Percentiles rank a stretch among this genome's conserved stretches.
These are phyloP conservation scores for Pleurotus sapidus DNA, from an alignment of 768 basidiomycete genomes.

Conservation along the genomic window DNA sequence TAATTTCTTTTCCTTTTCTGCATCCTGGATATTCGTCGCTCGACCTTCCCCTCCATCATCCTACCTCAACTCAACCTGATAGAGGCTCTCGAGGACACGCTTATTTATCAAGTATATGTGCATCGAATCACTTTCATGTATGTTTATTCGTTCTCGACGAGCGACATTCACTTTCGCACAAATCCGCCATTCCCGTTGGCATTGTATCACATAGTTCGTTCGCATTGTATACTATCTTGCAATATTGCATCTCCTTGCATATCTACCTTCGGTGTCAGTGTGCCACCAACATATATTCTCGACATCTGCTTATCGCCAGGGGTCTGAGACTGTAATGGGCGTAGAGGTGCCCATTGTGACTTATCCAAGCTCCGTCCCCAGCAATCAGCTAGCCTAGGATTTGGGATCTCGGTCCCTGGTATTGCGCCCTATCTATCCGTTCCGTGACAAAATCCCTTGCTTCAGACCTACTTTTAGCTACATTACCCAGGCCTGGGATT, in stretches of 20 bases:
- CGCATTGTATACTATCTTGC: constrained; percentile 3
- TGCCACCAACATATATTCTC: not conserved
- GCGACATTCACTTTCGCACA: constrained; percentile 1
- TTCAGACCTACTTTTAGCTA: not conserved
- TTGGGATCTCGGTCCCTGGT: not conserved
- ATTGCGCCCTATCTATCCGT: not conserved
- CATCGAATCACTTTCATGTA: not conserved
- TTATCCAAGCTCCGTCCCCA: constrained; percentile 4
- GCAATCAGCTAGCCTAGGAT: not conserved
- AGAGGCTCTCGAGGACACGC: not conserved
- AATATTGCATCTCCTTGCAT: not conserved
- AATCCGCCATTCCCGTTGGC: not conserved
- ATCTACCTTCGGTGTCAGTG: no score
- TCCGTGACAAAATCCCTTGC: not conserved
- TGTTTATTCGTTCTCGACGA: constrained; percentile 8
- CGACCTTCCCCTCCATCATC: not conserved
- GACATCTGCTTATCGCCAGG: constrained; percentile 1
- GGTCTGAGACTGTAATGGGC: not conserved
- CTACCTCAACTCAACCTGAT: not conserved
- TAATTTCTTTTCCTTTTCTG: constrained; percentile 1
- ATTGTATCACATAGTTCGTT: not conserved
- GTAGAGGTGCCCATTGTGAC: not conserved
- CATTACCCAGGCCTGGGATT: not conserved
- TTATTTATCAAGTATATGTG: constrained; percentile 2
- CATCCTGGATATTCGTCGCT: not conserved